Evolutionary conservation across 176 grass and related monocot genomes (phyloP).

Genomic region (Rhynchospora pubera): DNA sequence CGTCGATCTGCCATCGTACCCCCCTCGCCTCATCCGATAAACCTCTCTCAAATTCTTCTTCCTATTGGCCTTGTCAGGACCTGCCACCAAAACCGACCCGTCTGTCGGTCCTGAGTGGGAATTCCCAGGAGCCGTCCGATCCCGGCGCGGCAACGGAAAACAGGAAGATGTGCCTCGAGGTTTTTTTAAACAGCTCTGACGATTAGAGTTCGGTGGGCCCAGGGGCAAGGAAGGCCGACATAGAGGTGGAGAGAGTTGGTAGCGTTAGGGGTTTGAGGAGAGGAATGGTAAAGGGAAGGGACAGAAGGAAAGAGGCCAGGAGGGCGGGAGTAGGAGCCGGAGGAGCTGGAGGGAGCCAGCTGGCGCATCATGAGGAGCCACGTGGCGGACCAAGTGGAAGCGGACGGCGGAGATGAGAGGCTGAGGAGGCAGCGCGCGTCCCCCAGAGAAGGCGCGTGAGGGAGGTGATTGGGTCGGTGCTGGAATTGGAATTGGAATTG

Average conservation of each 20-base stretch:
- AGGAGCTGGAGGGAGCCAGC: slow-evolving; percentile 56
- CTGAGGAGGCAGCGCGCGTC: slow-evolving; percentile 25
- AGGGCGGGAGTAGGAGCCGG: slow-evolving; percentile 60
- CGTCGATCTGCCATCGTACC: slow-evolving; percentile 71
- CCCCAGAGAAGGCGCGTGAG: slow-evolving; percentile 36
- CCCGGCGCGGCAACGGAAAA: slow-evolving; percentile 70
- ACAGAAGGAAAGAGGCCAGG: slow-evolving; percentile 49
- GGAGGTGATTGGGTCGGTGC: slow-evolving; percentile 28
- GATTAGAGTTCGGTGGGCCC: slow-evolving; percentile 75
- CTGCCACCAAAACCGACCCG: slow-evolving; percentile 15
- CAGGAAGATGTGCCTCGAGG: slow-evolving; percentile 37
- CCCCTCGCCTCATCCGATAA: slow-evolving; percentile 49
- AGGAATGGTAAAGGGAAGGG: slow-evolving; percentile 11
- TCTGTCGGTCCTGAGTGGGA: not conserved
- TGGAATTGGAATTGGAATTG: not conserved
- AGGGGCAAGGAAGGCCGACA: slow-evolving; percentile 77
- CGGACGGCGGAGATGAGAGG: slow-evolving; percentile 34
- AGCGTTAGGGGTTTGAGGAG: slow-evolving; percentile 14
- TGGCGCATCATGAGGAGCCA: slow-evolving; percentile 91
- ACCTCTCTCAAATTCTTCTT: slow-evolving; percentile 73
- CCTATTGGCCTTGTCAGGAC: slow-evolving; percentile 51
- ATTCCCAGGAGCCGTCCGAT: slow-evolving; percentile 67
- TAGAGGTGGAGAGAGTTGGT: slow-evolving; percentile 59
- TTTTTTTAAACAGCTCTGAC: slow-evolving; percentile 47
- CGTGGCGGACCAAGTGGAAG: slow-evolving; percentile 30